Base-by-base conservation (phyloP, 192 early-diverging fungal genomes). In the Coemansia reversa region DNA sequence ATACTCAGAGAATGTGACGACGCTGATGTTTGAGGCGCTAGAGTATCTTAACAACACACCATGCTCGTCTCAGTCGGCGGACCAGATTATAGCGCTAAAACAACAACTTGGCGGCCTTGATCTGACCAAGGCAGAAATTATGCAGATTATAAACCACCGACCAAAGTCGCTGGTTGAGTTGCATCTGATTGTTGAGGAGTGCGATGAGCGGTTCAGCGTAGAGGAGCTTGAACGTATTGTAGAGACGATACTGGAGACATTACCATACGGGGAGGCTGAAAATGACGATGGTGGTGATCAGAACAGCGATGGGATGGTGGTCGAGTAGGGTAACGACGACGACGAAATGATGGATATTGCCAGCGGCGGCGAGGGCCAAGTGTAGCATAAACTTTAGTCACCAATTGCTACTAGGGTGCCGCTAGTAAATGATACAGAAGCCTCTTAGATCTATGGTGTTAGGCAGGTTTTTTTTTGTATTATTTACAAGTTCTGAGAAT, bases 111-210 rank as follows among this genome's bases (percentile, higher is more conserved):
- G 47, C 27, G 35, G 33, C 3, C 86, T 71, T 42, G 69, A 85
- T 30, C 62, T 93, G 53, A 92, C 88, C 51, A 88, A 88, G 66
- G 89, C 82, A 3, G 92, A 93, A 59, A 79, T 85, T 0, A 72
- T 93, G 47, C 90, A 91, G 75, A 86, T 93, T 23, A 62, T 91
- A 63, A 92, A 93, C 51, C 60, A 88, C 52, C 70, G 88, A 60
- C 89, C 92, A 12, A 86, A 66, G 49, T 82, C 81, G 23, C 59
- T 70, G 5, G 88, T 90, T 16, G 92, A 91, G 60, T 68, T 93
- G 48, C 70, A 85, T 48, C 60, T 87, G 67, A 88, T 90, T 8
- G 85, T 91, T 55, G 91, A 92, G 65, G 88, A 91, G 62, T 88
- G 86, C 60, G 87, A 84, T 19, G 85, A 88, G 50, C 86, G 91